Evolutionary conservation across 345 rosid species (phyloP), one percentile per base, ranked within the genome.

Genomic region (Moricandia moricandioides): DNA sequence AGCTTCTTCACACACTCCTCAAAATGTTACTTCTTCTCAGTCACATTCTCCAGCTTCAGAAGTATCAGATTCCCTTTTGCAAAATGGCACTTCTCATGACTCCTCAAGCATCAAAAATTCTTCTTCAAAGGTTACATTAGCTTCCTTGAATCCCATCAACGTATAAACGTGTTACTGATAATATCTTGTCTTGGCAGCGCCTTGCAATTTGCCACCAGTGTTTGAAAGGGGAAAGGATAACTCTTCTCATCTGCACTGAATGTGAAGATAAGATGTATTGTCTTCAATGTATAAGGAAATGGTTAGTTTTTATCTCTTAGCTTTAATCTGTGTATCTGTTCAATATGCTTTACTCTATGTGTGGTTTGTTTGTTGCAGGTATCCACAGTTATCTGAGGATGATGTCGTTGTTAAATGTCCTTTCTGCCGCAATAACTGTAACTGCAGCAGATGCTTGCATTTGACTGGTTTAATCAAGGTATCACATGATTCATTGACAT

Each of bases 401-500:
- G 85, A 88, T 33, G 52, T 90, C 4, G 82, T 88, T 8, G 72
- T 74, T 30, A 78, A 71, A 73, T 94, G 98, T 78, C 98, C 97
- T 60, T 86, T 76, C 43, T 94, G 98, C 72, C 71, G 88, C 9
- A 82, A 78, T 63, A 90, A 85, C 54, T 94, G 98, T 88, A 94
- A 91, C 74, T 94, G 97, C 83, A 83, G 84, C 60, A 73, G 72
- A 35, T 94, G 98, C 80, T 82, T 94, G 82, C 95, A 88, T 78
- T 77, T 84, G 34, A 78, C 76, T 70, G 86, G 88, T 55, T 74
- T 86, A 67, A 81, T 91, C 26, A 58, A 86, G 96, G 98, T 91
- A 52, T 71, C 26, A 21, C 54, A 1, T 29, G 31, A 29, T 29
- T 29, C 5, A 2, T 29, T 29, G 31, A 29, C 2, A 29, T 29